Percentiles rank a stretch among this genome's conserved stretches.
Conservation (phyloP, 2,329 filamentous ascomycete species). For the Tolypocladium tundrense region DNA sequence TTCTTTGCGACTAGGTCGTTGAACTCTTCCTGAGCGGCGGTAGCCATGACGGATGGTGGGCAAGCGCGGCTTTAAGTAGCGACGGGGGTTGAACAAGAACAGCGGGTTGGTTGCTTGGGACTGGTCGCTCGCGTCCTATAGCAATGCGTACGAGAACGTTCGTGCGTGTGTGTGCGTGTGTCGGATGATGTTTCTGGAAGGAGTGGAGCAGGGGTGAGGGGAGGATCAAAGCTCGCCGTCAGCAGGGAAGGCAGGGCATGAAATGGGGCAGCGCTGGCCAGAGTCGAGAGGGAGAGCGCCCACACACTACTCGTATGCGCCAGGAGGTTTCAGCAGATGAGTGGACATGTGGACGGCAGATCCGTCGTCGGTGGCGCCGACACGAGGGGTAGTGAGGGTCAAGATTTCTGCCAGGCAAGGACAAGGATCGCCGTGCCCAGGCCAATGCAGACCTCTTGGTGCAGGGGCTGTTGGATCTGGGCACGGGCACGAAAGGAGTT, state of each 20-base stretch:
- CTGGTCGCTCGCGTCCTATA: neutral
- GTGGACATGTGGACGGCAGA: neutral
- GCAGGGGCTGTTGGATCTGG: neutral
- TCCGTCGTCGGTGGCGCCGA: neutral
- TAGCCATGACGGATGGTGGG: slow-evolving; percentile 39
- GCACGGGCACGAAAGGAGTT: too few species aligned
- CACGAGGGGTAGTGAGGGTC: neutral
- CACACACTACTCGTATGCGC: neutral
- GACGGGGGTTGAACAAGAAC: neutral
- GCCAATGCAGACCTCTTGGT: neutral
- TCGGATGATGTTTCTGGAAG: slow-evolving; percentile 2
- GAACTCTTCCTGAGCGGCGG: slow-evolving; percentile 58
- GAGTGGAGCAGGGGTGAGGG: slow-evolving; percentile 11
- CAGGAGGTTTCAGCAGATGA: neutral
- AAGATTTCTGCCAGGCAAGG: neutral
- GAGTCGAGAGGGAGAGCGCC: neutral
- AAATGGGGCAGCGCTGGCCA: neutral
- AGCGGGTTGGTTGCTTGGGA: neutral
- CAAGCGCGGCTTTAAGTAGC: neutral
- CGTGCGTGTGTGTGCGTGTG: neutral
- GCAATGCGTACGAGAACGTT: neutral
- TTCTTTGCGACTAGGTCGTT: slow-evolving; percentile 51
- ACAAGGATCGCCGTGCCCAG: neutral
- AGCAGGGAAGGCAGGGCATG: slow-evolving; percentile 4
- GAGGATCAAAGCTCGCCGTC: neutral